Base-by-base conservation (phyloP, 2,329 filamentous ascomycete genomes). In the Boeremia lycopersici region DNA sequence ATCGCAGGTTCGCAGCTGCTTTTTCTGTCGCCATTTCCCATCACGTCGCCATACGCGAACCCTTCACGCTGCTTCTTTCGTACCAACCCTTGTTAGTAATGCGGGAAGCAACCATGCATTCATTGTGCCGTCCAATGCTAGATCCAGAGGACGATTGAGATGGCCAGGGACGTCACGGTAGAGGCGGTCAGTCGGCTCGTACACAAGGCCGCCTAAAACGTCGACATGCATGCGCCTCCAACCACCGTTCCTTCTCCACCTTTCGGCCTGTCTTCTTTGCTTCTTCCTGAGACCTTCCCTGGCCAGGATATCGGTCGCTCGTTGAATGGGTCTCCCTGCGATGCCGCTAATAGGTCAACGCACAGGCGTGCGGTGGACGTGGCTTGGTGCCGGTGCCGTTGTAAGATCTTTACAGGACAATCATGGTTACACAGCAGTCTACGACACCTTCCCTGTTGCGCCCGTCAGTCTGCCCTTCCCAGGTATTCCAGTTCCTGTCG, bases 201-300 rank as follows among this genome's bases (percentile, higher is more conserved):
- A 64, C 69, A 66, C 48, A 33, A 43, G n/a, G 19, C 48, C 53
- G 48, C 70, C 70, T 43, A 64, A 74, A 69, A 33, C 63, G 64
- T 61, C 67, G 56, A 42, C 57, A 11, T 73, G 71, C 71, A 74
- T 64, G 54, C 65, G 70, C 68, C 70, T 39, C 59, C 56, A 55
- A 42, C 54, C 65, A 63, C 64, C 58, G 62, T 65, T 64, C 61
- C 56, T 59, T 59, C 59, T 61, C 59, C 62, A 40, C 58, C 38
- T 48, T 50, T 48, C 34, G 56, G 53, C 58, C 48, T 56, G 55
- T 59, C 61, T 65, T 62, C 56, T 63, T 62, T 60, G 48, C 58
- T 61, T 57, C 56, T 62, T 54, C 56, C 40, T 48, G 43, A 53
- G 50, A 55, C 45, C 43, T 53, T 45, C 50, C 57, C 44, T 56